A percentile compares a stretch with the other conserved stretches of the same genome.
These are phyloP conservation scores for Mycosphaerella arachidis DNA, from an alignment of 2,329 filamentous ascomycete species.

Conservation along the genomic window DNA sequence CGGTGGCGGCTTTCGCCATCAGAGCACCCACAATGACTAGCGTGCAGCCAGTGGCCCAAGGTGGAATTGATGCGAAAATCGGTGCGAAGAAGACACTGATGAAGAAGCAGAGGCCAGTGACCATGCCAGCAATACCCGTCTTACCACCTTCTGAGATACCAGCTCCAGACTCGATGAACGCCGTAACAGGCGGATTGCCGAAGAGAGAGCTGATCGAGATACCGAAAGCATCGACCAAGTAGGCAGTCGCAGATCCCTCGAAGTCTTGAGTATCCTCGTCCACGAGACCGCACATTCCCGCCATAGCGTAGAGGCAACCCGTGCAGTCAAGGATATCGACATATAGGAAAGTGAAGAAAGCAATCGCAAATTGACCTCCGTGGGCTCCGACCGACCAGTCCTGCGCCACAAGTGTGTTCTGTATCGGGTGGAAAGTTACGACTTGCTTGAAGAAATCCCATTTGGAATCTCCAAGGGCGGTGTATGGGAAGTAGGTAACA, in stretches of 20 bases:
- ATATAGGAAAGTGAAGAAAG: slow-evolving; percentile 83
- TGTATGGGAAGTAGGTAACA: slow-evolving; percentile 79
- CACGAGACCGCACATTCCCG: slow-evolving; percentile 73
- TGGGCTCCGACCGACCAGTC: slow-evolving; percentile 67
- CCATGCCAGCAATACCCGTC: slow-evolving; percentile 77
- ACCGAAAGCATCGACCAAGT: slow-evolving; percentile 75
- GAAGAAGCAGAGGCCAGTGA: slow-evolving; percentile 77
- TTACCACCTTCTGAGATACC: slow-evolving; percentile 84
- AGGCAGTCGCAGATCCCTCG: slow-evolving; percentile 77
- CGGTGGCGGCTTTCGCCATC: slow-evolving; percentile 72
- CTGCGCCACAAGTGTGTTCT: slow-evolving; percentile 63
- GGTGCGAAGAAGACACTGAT: slow-evolving; percentile 84
- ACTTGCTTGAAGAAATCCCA: slow-evolving; percentile 89
- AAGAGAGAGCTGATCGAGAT: slow-evolving; percentile 78
- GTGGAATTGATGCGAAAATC: slow-evolving; percentile 83
- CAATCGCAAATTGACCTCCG: slow-evolving; percentile 72
- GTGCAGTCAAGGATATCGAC: slow-evolving; percentile 86
- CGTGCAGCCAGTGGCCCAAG: slow-evolving; percentile 87
- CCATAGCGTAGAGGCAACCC: slow-evolving; percentile 85
- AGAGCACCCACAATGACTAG: slow-evolving; percentile 81
- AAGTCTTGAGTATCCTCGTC: slow-evolving; percentile 82
- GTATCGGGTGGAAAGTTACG: slow-evolving; percentile 76
- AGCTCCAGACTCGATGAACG: slow-evolving; percentile 81
- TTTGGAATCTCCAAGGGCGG: slow-evolving; percentile 58
- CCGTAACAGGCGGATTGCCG: slow-evolving; percentile 75